These are phyloP conservation scores for Tillandsia leiboldiana DNA, from an alignment of 176 grass and related monocot genomes.

Conservation along the genomic window DNA sequence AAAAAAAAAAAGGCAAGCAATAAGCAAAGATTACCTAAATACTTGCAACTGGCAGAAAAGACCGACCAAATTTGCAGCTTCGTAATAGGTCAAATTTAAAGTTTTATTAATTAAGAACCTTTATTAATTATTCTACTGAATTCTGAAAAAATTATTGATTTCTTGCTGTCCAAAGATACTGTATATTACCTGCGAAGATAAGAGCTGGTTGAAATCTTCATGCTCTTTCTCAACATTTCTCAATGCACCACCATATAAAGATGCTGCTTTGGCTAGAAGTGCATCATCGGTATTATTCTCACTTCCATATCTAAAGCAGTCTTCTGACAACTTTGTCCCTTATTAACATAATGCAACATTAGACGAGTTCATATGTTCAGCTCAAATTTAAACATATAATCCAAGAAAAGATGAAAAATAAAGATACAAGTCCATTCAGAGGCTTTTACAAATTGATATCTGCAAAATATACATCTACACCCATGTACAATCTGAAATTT, in stretches of 20 bases:
- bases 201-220: conserved; percentile 70
- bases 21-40: neutral
- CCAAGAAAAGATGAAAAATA: neutral
- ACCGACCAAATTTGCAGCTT: neutral
- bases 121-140: conserved; percentile 1
- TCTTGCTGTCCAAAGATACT: neutral
- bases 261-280: conserved; percentile 64
- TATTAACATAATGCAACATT: conserved; percentile 15
- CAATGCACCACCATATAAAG: conserved; percentile 77
- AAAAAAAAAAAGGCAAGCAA: neutral
- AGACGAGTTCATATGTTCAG: conserved; percentile 1
- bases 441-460: neutral
- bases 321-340: conserved; percentile 95
- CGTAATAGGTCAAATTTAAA: neutral
- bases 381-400: neutral
- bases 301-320: conserved; percentile 89
- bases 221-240: conserved; percentile 96
- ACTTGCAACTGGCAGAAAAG: no score
- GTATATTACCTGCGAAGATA: conserved; percentile 66
- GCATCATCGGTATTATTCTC: conserved; percentile 62
- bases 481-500: no score
- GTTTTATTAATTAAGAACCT: neutral
- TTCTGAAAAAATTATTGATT: neutral
- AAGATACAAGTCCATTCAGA: neutral
- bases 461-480: no score